Percentiles rank a stretch among this genome's conserved stretches.
Conservation (phyloP, 2,329 filamentous ascomycete species). For the Diaporthe vexans region DNA sequence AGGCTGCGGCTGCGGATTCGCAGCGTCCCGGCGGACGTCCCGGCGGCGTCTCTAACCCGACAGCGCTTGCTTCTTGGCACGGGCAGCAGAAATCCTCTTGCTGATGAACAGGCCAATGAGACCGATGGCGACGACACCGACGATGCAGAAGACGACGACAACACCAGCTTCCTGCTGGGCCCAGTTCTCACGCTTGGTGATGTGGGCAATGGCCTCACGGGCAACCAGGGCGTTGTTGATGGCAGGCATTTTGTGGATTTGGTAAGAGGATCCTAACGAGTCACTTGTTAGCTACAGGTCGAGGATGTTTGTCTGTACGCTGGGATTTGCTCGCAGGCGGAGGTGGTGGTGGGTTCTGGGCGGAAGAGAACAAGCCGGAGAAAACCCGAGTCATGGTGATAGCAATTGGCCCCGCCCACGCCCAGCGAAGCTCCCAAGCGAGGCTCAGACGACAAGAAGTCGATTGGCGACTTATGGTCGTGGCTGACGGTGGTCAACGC, state of each 20-base stretch:
- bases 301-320: background rate
- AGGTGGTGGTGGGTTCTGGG: background rate
- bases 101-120: constrained; percentile 62
- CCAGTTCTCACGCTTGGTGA: constrained; percentile 72
- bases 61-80: constrained; percentile 37
- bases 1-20: no score
- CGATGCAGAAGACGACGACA: constrained; percentile 73
- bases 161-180: constrained; percentile 70
- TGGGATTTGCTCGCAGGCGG: background rate
- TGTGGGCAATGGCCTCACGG: constrained; percentile 54
- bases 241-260: constrained; percentile 51
- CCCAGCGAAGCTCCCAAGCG: constrained; percentile 22
- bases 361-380: background rate
- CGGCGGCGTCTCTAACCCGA: no score
- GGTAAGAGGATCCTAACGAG: constrained; percentile 9
- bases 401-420: constrained; percentile 15
- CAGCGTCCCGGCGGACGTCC: no score
- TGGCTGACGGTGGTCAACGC: constrained; percentile 31
- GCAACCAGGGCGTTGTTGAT: constrained; percentile 51
- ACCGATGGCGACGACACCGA: constrained; percentile 67
- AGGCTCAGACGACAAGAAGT: constrained; percentile 20
- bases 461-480: constrained; percentile 25
- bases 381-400: background rate
- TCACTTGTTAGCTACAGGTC: constrained; percentile 23
- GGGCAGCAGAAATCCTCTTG: constrained; percentile 51